Base-by-base conservation (phyloP, 371 early-diverging fungal genomes). In the Racocetra persica region DNA sequence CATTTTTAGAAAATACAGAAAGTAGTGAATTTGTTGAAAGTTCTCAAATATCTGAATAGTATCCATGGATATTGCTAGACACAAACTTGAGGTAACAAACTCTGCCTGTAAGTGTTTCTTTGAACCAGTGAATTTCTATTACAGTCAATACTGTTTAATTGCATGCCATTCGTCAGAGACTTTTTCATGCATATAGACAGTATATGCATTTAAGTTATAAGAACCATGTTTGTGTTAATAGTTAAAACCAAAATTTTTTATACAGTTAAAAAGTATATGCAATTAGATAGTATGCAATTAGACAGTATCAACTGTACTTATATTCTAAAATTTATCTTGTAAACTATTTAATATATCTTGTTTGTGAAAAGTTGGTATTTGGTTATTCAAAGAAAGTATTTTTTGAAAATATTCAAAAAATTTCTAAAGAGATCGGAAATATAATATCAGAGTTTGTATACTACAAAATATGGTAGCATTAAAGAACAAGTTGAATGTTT, bases 401-500 rank as follows among this genome's bases (percentile, higher is more conserved):
- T 38, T 22, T 49, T 70, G 2, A 4, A 13, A 2, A 16, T 5
- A 70, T 70, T 70, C 38, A 45, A 24, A 49, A 70, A 24, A 70
- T 70, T 24, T 51, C 70, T 22, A 24, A 24, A 49, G 70, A 2
- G 41, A 38, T 26, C 49, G 41, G 7, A 26, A 70, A 45, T 26
- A 70, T 51, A 70, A 70, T 70, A 51, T 70, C 2, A 70, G 70
- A 22, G 51, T 51, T 49, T 2, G 16, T 38, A 20, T 45, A 24
- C 16, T 24, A 6, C 70, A 70, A 70, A 70, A 51, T 70, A 51
- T 70, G n/a, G 38, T 49, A 70, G 49, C 14, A 41, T 70, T 26
- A 70, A 70, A 70, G 70, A 70, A 18, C 70, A 70, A 51, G 49
- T 70, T 51, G 70, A 70, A 70, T 70, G 70, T 7, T 70, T 70